Conservation (phyloP, 2,329 filamentous ascomycete species). For the Ilyonectria destructans region DNA sequence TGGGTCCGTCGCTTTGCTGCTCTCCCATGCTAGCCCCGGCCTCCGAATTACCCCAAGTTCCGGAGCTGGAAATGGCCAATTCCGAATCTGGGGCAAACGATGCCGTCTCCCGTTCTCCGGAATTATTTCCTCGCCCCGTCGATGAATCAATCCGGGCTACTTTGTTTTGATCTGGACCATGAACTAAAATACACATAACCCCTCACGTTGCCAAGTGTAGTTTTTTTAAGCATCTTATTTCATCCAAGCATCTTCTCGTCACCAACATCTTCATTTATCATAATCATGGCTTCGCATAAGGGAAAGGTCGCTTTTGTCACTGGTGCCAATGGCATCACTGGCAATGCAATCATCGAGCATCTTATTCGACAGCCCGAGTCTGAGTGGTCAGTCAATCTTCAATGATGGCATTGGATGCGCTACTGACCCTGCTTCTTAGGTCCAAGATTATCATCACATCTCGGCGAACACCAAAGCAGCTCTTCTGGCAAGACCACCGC, state of each 20-base stretch:
- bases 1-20: background rate
- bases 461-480: conserved; percentile 27
- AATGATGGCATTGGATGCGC: background rate
- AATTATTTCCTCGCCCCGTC: background rate
- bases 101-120: background rate
- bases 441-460: conserved; percentile 44
- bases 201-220: background rate
- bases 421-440: conserved; percentile 22
- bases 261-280: background rate
- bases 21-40: background rate
- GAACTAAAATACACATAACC: background rate
- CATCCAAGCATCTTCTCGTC: background rate
- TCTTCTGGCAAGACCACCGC: conserved; percentile 37
- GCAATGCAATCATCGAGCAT: conserved; percentile 40
- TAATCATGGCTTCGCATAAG: conserved; percentile 19
- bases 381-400: conserved; percentile 29
- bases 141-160: background rate
- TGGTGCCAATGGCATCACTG: conserved; percentile 40
- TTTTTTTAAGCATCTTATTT: background rate
- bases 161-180: background rate
- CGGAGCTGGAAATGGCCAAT: conserved; percentile 2
- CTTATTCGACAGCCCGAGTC: conserved; percentile 37
- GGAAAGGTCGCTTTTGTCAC: conserved; percentile 41
- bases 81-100: background rate
- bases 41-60: background rate